Base-by-base conservation (phyloP, 208 protist genomes). In the Wallacemonas sp. region DNA sequence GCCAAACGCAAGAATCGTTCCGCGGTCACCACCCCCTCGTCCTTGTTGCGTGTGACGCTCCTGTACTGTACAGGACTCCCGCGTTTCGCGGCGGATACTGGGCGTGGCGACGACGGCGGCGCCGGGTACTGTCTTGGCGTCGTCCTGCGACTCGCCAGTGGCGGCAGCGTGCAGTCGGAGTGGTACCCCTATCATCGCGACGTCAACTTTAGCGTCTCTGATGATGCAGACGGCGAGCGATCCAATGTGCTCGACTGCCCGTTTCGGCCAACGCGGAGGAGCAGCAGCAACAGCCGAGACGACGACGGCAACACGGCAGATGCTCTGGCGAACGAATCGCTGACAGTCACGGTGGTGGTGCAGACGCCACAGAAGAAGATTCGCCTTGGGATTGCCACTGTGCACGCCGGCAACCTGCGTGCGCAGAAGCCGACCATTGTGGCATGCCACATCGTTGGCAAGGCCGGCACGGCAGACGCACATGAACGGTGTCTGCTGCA, bases 321-420 rank as follows among this genome's bases (percentile, higher is more conserved):
- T n/a, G n/a, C n/a, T n/a, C n/a, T n/a, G n/a, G n/a, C n/a, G n/a
- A n/a, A n/a, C n/a, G 64, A 66, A 17, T 8, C 65, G 1, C 24
- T 88, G 33, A 82, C 64, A 0, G 19, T 88, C 19, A 84, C 68
- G 2, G 78, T 70, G 1, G 72, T 76, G 1, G 70, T 84, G 2
- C 44, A 57, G 26, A 72, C 74, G 1, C 11, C 61, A 0, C 27
- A 55, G 4, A 76, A 72, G 23, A 30, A 61, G 23, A 65, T 80
- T 19, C 72, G 72, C 47, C 43, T 88, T n/a, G 82, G 82, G 2
- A 58, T 72, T 21, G 65, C 66, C 9, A n/a, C 69, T 9, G 29
- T 88, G 0, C 69, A 72, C 12, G 16, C 81, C 17, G 58, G 60
- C 23, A 61, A 78, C 55, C 39, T 76, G 24, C 65, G 21, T 12